Evolutionary conservation across 306 rosid genomes (phyloP).

Genomic region (Bauhinia variegata): DNA sequence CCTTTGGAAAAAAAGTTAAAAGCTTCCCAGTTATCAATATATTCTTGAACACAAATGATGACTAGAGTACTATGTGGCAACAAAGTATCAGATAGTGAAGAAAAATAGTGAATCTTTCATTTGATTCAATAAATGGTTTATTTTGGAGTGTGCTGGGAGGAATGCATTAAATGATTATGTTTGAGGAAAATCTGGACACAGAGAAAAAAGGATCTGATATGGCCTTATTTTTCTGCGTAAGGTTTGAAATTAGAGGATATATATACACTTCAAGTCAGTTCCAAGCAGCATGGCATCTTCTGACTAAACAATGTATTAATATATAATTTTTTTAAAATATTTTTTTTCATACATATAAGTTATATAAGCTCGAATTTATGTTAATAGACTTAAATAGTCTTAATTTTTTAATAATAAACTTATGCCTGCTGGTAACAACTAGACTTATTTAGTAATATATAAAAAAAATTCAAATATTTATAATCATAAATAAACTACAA

Average conservation of each 20-base stretch:
- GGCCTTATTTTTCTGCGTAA: slow-evolving; percentile 32
- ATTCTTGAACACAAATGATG: slow-evolving; percentile 6
- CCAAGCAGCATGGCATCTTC: slow-evolving; percentile 40
- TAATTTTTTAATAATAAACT: too few relatives aligned
- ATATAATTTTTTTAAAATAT: too few relatives aligned
- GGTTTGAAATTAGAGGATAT: slow-evolving; percentile 43
- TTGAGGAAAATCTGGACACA: slow-evolving; percentile 35
- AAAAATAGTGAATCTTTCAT: slow-evolving; percentile 13
- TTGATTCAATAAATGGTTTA: slow-evolving; percentile 20
- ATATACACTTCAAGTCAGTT: slow-evolving; percentile 37
- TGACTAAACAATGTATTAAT: slow-evolving; percentile 14
- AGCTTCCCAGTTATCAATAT: slow-evolving; percentile 3
- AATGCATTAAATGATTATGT: slow-evolving; percentile 59
- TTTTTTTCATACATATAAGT: too few relatives aligned
- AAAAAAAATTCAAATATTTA: not conserved
- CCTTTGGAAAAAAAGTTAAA: slow-evolving; percentile 41
- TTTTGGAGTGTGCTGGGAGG: slow-evolving; percentile 38
- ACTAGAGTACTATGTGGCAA: slow-evolving; percentile 8
- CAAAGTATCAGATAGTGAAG: slow-evolving; percentile 24
- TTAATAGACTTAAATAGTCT: too few relatives aligned
- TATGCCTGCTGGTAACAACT: too few relatives aligned
- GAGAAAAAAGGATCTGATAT: slow-evolving; percentile 42
- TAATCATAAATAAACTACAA: too few relatives aligned
- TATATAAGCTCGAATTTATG: too few relatives aligned
- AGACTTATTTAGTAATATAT: too few relatives aligned